Evolutionary conservation across 805 yeast species (phyloP), one percentile per base, ranked within the genome.

Genomic region (Wickerhamomyces bisporus): DNA sequence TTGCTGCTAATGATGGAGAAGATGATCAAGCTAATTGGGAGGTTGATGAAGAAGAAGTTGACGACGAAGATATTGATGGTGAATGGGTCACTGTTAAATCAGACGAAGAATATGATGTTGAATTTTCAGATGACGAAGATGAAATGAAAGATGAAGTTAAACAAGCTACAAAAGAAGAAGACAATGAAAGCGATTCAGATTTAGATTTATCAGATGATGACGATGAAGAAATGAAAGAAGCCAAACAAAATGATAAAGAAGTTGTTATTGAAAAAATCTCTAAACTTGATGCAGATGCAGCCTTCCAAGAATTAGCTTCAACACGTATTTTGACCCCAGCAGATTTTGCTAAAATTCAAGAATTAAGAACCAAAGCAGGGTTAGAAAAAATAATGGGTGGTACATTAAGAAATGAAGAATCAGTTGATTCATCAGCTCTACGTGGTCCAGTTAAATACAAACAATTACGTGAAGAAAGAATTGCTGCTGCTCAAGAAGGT

Each of bases 321-420:
- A 73, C 78, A 34, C 78, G 84, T 50, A 83, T 93, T 43, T 72
- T 93, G 50, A 93, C 99, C 0, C 98, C 99, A 17, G 97, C 98
- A 1, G 99, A 93, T 68, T 93, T 89, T 58, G 96, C 96, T 45
- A 91, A 91, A 64, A 71, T 93, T 52, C 91, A 91, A 54, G 96
- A 93, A 62, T 73, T 93, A 52, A 77, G 79, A 55, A 70, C 77
- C 14, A 80, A 84, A 61, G 95, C 96, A 5, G 96, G 96, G 49
- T 72, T 89, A 34, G 85, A 85, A 38, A 84, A 84, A 60, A 58
- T 81, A 23, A 66, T 88, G 77, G 89, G 91, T 30, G 66, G 66
- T 34, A 58, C 57, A 30, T 69, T 60, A 46, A 60, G 57, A 32
- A 80, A 85, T 55, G 98, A 93, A 61, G 97, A 91, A 35, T 70